Evolutionary conservation across 2,329 filamentous ascomycete genomes (phyloP), one percentile per base, ranked within the genome.

Genomic region (Ascocoryne sarcoides): DNA sequence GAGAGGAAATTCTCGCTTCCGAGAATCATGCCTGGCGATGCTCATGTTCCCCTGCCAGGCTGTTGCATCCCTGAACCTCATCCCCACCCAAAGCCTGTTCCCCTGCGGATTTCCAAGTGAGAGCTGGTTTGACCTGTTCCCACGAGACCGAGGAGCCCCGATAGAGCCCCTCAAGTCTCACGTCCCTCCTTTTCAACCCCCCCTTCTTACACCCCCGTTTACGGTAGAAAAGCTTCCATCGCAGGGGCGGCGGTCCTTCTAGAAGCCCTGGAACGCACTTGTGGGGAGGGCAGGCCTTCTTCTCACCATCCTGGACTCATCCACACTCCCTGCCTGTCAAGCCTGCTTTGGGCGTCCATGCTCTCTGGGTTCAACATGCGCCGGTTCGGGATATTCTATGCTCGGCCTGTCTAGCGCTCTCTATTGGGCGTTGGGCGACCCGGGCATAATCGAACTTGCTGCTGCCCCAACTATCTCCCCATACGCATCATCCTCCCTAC

Each of bases 381-480:
- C 38, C 38, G 31, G 32, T 39, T 29, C 39, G 42, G 32, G 40
- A 20, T 42, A 31, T n/a, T 37, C 32, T 40, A 50, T 44, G 48
- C 47, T 51, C 49, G 53, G 47, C 47, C 51, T 41, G 51, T 48
- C 44, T 40, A 35, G 42, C 19, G 15, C 10, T 46, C 45, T 50
- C 48, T 41, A 47, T 48, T 49, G 43, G 37, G 52, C 44, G 37
- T 31, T 38, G 33, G 37, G 12, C 32, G 32, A 32, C 44, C 40
- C 46, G 45, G 47, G 49, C 50, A 52, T 54, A 46, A 52, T 47
- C 45, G 40, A 48, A 50, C 18, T 37, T 31, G 46, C 45, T 43
- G 41, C 33, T 40, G 35, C 39, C 46, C 33, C 37, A 49, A 46
- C 37, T 48, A 31, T 45, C 43, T 44, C 39, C 37, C 46, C 46